phyloP scores from a whole-genome alignment of 805 yeast genomes.

The Candida montana region DNA sequence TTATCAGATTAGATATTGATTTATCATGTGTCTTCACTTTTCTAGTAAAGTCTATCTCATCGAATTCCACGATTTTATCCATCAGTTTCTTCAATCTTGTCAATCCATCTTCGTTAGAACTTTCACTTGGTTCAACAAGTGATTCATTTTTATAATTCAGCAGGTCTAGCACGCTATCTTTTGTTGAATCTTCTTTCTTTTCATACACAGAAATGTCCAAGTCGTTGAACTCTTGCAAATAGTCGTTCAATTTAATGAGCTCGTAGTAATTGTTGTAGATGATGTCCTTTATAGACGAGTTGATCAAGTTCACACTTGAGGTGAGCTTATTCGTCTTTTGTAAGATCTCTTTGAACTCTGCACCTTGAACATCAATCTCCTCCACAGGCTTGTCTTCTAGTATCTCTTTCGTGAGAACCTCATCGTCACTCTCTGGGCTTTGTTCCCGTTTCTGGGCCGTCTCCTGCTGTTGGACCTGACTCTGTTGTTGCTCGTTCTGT shows the following conservation, averaged over 20 bases:
- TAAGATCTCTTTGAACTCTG: conserved; percentile 29
- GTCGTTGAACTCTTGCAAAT: conserved; percentile 36
- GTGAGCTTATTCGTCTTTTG: conserved; percentile 36
- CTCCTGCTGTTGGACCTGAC: conserved; percentile 10
- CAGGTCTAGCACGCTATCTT: conserved; percentile 13
- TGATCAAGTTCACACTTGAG: conserved; percentile 44
- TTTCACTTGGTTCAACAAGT: background rate
- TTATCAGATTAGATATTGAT: background rate
- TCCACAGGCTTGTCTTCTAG: conserved; percentile 12
- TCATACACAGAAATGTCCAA: conserved; percentile 12
- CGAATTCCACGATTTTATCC: conserved; percentile 19
- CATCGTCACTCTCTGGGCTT: conserved; percentile 16
- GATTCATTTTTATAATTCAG: conserved; percentile 4
- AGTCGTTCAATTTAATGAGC: conserved; percentile 58
- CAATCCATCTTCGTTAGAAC: conserved; percentile 7
- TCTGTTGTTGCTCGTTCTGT: conserved; percentile 19
- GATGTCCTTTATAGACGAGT: conserved; percentile 60
- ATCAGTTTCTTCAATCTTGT: conserved; percentile 15
- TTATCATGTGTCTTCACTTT: conserved; percentile 1
- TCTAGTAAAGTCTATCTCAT: conserved; percentile 8
- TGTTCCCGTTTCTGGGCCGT: background rate
- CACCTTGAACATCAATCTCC: conserved; percentile 24
- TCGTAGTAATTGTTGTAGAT: conserved; percentile 75
- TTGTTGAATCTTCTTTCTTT: conserved; percentile 1
- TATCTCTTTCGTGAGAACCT: conserved; percentile 27